Evolutionary conservation across 2,329 filamentous ascomycete genomes (phyloP), one percentile per base, ranked within the genome.

Genomic region (Fusarium sp.): DNA sequence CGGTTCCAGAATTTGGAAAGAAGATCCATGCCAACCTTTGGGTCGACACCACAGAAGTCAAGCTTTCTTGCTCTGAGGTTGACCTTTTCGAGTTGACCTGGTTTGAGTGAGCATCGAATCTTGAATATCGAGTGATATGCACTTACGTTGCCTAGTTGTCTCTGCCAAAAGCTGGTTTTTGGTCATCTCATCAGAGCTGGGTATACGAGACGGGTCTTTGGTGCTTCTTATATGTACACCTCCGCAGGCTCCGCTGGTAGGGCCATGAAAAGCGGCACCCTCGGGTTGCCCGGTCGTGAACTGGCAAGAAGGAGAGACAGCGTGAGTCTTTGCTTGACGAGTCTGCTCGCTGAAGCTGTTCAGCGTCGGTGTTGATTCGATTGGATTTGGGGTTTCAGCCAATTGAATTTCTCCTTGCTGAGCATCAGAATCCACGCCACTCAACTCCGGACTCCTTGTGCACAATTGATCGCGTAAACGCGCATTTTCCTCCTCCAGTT

Each of bases 1-100:
- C 87, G 83, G 70, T 86, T 88, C 86, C 86, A 89, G 60, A 88
- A 85, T 0, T 89, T 75, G 2, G 82, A 80, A 0, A 90, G 78
- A 6, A 90, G 75, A 36, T 87, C 83, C 79, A 87, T 84, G 7
- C 83, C 87, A 8, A 88, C 65, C 6, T 87, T 83, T 0, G 86
- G 82, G 26, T 86, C 83, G 0, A 48, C 7, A 4, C 15, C 45
- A 28, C 56, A 10, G 6, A 71, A 71, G 1, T 48, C 5, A 1
- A 71, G 55, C 7, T 56, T 70, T 24, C 61, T 24, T 4, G 35
- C 35, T 39, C 47, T 61, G 7, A 38, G 36, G 6, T 71, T 70
- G 12, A 71, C 50, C 5, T 22, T 55, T 20, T 70, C 67, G 0
- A 61, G 24, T 6, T 70, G 68, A 1, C 68, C 66, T 70, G 11